These are phyloP conservation scores for Artomyces pyxidatus DNA, from an alignment of 768 basidiomycete species.

Conservation along the genomic window DNA sequence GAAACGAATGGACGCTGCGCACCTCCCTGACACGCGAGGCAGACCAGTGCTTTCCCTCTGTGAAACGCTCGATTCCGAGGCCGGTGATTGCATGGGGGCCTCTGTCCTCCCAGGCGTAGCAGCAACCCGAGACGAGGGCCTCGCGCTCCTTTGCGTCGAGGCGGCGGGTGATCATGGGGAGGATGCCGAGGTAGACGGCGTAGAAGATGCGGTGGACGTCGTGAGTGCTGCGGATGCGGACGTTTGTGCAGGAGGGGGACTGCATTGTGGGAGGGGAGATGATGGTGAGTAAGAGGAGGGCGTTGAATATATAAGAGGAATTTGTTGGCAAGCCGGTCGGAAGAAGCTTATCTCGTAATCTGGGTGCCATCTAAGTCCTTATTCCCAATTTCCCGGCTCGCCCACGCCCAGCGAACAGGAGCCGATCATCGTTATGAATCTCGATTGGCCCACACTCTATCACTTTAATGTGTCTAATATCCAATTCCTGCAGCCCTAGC, in stretches of 20 bases:
- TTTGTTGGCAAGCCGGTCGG: no score
- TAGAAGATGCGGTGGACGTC: constrained; percentile 80
- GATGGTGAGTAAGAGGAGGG: constrained; percentile 10
- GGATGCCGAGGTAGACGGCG: constrained; percentile 57
- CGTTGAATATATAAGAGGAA: constrained; percentile 14
- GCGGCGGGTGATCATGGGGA: constrained; percentile 74
- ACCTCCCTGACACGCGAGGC: constrained; percentile 62
- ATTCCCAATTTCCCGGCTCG: not conserved
- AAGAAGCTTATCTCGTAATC: no score
- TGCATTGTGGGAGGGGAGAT: constrained; percentile 42
- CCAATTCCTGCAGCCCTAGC: no score
- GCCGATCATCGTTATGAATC: not conserved
- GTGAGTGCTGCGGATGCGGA: constrained; percentile 69
- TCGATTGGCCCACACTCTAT: not conserved
- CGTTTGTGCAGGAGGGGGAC: constrained; percentile 64
- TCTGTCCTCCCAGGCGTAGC: constrained; percentile 87
- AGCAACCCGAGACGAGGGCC: constrained; percentile 62
- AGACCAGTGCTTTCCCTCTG: constrained; percentile 76
- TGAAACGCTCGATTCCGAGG: constrained; percentile 83
- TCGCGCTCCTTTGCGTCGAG: constrained; percentile 74
- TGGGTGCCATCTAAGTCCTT: not conserved
- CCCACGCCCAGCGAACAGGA: not conserved
- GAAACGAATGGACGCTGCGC: constrained; percentile 3
- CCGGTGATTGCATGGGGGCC: constrained; percentile 73
- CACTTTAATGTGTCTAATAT: not conserved